Percentiles rank a stretch among this genome's conserved stretches.
These are phyloP conservation scores for Lentinus tigrinus DNA, from an alignment of 768 basidiomycete species.

Conservation along the genomic window DNA sequence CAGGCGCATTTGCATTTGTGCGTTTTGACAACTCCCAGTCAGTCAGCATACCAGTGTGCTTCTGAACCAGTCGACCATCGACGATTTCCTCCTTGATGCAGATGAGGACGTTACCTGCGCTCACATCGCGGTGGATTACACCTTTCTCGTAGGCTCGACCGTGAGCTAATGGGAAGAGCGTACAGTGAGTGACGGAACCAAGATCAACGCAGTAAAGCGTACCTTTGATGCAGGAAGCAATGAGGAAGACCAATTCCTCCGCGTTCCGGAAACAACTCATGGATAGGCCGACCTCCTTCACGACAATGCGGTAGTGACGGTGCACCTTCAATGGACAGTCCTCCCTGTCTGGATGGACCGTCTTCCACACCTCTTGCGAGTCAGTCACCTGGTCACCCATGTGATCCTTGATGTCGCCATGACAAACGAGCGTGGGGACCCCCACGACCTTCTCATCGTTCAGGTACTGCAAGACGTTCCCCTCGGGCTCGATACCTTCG, in stretches of 20 bases:
- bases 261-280: not conserved
- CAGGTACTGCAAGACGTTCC: not conserved
- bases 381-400: not conserved
- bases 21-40: constrained; percentile 9
- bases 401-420: not conserved
- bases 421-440: not conserved
- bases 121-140: constrained; percentile 8
- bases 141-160: not conserved
- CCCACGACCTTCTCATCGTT: not conserved
- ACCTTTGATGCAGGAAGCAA: not conserved
- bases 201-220: not conserved
- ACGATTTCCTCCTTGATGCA: not conserved
- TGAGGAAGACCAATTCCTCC: not conserved
- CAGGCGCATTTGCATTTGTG: not conserved
- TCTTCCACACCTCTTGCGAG: not conserved
- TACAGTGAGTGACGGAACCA: not conserved
- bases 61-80: not conserved
- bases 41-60: not conserved
- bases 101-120: constrained; percentile 7
- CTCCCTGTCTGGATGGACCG: not conserved
- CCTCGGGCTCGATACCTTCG: not conserved
- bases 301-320: constrained; percentile 6
- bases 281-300: not conserved
- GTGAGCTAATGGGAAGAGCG: not conserved
- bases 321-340: not conserved